A percentile compares a stretch with the other conserved stretches of the same genome.
phyloP scores from a whole-genome alignment of 2,329 filamentous ascomycete species.

The Fusarium sp. region DNA sequence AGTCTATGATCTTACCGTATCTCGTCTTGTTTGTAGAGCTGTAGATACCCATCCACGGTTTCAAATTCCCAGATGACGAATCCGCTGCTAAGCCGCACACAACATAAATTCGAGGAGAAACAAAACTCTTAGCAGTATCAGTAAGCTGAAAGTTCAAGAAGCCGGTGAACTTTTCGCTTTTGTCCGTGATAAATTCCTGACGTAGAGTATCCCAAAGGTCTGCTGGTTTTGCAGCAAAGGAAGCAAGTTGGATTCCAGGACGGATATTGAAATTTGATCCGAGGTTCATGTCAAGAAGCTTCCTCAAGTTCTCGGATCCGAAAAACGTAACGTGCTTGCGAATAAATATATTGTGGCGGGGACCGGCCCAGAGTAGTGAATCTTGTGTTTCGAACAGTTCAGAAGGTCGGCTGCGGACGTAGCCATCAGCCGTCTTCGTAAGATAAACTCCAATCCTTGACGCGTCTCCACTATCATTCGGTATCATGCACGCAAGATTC shows the following conservation, averaged over 20 bases:
- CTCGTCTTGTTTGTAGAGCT: neutral
- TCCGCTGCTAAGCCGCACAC: neutral
- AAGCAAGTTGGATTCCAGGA: neutral
- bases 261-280: neutral
- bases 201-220: neutral
- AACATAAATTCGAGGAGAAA: neutral
- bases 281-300: neutral
- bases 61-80: neutral
- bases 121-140: accelerated
- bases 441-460: neutral
- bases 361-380: neutral
- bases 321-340: neutral
- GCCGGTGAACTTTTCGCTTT: neutral
- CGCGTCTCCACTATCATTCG: accelerated
- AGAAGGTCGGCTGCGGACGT: neutral
- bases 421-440: neutral
- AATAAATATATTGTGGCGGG: neutral
- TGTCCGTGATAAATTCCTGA: neutral
- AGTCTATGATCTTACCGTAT: accelerated
- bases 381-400: neutral
- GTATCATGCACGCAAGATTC: neutral
- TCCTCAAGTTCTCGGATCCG: neutral
- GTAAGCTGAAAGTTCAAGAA: constrained; percentile 3
- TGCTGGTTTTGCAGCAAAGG: constrained; percentile 1
- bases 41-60: neutral